phyloP scores from a whole-genome alignment of 768 basidiomycete genomes.

The Cystoderma amianthinum region DNA sequence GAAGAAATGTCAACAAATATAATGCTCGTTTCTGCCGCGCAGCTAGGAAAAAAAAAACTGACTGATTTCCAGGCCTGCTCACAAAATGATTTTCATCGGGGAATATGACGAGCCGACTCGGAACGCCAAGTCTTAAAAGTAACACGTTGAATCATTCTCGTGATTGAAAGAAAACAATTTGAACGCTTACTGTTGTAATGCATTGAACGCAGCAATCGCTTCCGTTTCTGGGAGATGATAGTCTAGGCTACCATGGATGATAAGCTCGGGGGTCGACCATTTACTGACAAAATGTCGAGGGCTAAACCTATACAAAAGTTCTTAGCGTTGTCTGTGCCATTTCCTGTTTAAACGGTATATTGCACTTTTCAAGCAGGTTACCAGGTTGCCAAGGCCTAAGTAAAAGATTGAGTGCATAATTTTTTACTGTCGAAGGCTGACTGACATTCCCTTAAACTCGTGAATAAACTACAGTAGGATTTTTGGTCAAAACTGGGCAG shows the following conservation, averaged over 20 bases:
- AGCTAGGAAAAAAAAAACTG: no score
- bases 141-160: neutral
- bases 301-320: conserved; percentile 48
- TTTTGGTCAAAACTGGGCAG: no score
- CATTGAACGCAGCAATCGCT: conserved; percentile 79
- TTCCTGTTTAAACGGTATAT: neutral
- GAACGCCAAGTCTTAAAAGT: conserved; percentile 65
- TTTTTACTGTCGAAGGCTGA: neutral
- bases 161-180: neutral
- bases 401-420: no score
- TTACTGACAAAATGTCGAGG: conserved; percentile 77
- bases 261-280: conserved; percentile 81
- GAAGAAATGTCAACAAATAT: neutral
- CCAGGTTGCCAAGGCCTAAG: conserved; percentile 61
- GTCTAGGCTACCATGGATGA: conserved; percentile 86
- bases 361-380: no score
- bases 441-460: conserved; percentile 66
- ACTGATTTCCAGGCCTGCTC: conserved; percentile 72
- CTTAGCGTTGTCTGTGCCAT: neutral
- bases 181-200: conserved; percentile 66
- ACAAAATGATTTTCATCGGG: conserved; percentile 95
- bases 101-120: conserved; percentile 76
- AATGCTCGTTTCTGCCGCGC: neutral
- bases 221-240: conserved; percentile 84
- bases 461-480: conserved; percentile 81